Percentiles rank a stretch among this genome's conserved stretches.
Evolutionary conservation across 2,329 filamentous ascomycete genomes (phyloP).

Genomic region (Diaporthe sp.): DNA sequence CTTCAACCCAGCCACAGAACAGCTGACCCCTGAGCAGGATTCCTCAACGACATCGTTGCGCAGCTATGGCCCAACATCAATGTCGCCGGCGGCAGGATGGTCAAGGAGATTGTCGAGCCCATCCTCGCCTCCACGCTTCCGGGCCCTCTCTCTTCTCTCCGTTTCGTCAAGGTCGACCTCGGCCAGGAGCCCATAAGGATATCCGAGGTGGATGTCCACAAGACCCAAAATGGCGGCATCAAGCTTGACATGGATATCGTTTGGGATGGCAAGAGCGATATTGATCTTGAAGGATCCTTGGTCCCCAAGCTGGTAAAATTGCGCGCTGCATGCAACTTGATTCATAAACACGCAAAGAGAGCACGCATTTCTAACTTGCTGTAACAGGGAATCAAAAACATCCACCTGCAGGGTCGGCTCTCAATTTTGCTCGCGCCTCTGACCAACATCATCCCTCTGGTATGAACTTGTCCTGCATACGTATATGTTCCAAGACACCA

Average conservation of each 20-base stretch:
- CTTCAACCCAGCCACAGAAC: not conserved
- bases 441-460: conserved; percentile 60
- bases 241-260: conserved; percentile 62
- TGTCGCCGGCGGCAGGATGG: conserved; percentile 57
- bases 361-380: conserved; percentile 34
- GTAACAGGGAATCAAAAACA: conserved; percentile 58
- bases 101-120: conserved; percentile 62
- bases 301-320: conserved; percentile 52
- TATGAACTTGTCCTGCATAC: conserved; percentile 46
- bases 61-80: conserved; percentile 65
- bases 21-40: conserved; percentile 47
- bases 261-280: conserved; percentile 62
- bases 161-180: conserved; percentile 61
- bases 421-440: conserved; percentile 59
- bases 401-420: conserved; percentile 59
- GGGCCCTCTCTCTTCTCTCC: conserved; percentile 56
- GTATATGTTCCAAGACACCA: not conserved
- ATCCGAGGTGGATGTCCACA: conserved; percentile 59
- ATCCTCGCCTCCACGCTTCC: conserved; percentile 62
- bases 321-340: conserved; percentile 48
- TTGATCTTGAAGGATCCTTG: conserved; percentile 60
- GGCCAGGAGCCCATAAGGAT: conserved; percentile 57
- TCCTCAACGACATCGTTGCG: conserved; percentile 62
- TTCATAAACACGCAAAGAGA: conserved; percentile 31
- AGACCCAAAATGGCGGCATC: conserved; percentile 58